Evolutionary conservation across 164 flowering plant genomes (phyloP), one percentile per base, ranked within the genome.

Genomic region (Nymphaea colorata): DNA sequence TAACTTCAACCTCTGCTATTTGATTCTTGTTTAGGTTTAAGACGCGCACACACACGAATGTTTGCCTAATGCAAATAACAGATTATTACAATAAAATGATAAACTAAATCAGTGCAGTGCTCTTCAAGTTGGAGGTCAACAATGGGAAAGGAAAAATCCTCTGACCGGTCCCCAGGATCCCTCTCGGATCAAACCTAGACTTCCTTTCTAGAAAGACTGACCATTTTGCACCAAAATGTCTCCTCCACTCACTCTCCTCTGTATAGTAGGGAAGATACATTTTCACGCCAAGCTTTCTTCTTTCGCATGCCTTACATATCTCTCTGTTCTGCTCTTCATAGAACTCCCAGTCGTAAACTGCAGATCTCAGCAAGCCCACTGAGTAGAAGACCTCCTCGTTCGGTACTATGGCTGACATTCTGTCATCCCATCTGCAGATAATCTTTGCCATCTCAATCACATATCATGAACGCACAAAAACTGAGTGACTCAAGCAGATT

Each of bases 221-320:
- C 98, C 98, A 93, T 76, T 89, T 91, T 0, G 71, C 12, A 4
- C 97, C 98, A 64, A 89, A 93, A 71, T 93, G 97, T 0, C 75
- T 74, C 61, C 63, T 69, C 98, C 98, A 93, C 3, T 80, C 91
- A 51, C 76, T 73, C 70, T 67, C 67, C 6, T 77, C 80, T 8
- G 67, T 62, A 73, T 82, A 82, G 65, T 86, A 75, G 1, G 92
- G 88, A 62, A 93, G 85, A 71, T 89, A 93, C 66, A 87, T 86
- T 84, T 88, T 88, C 11, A 79, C 25, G 8, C 72, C 71, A 12
- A 90, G 80, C 0, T 83, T 87, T 45, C 73, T 80, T 44, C 75
- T 64, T 0, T 78, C 78, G 71, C 94, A 91, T 43, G 74, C 83
- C 4, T 74, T 16, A 41, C 90, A 25, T 62, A 93, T 78, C 44